Conservation (phyloP, 2,329 filamentous ascomycete species). For the Calonectria naviculata region DNA sequence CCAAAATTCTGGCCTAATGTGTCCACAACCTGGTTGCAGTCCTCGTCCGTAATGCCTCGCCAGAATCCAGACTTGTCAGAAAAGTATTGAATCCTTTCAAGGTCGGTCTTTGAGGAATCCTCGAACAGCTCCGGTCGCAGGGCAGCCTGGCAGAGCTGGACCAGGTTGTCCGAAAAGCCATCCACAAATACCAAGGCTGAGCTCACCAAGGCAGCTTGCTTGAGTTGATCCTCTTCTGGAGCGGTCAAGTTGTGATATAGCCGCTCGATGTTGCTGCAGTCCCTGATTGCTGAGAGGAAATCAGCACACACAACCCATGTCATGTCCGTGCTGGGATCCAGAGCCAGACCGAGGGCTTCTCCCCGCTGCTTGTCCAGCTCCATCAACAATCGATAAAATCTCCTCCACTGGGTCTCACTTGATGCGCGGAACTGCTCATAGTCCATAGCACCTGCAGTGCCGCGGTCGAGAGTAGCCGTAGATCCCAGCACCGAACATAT, state of each 20-base stretch:
- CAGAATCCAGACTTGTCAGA: slow-evolving; percentile 84
- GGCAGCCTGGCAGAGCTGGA: slow-evolving; percentile 74
- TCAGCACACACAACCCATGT: slow-evolving; percentile 90
- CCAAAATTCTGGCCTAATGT: slow-evolving; percentile 75
- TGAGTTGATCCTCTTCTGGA: slow-evolving; percentile 63
- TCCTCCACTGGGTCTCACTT: slow-evolving; percentile 86
- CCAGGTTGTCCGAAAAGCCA: slow-evolving; percentile 75
- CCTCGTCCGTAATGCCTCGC: slow-evolving; percentile 84
- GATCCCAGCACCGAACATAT: slow-evolving; percentile 79
- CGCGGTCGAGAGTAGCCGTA: slow-evolving; percentile 73
- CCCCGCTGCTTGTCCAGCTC: slow-evolving; percentile 89
- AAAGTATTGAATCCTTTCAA: slow-evolving; percentile 81
- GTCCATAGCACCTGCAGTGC: slow-evolving; percentile 74
- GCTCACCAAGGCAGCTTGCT: slow-evolving; percentile 72
- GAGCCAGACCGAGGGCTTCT: slow-evolving; percentile 81
- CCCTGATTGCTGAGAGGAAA: slow-evolving; percentile 80
- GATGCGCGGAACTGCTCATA: slow-evolving; percentile 80
- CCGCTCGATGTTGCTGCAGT: slow-evolving; percentile 82
- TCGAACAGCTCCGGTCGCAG: slow-evolving; percentile 80
- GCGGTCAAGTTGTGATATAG: slow-evolving; percentile 74
- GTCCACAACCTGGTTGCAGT: slow-evolving; percentile 76
- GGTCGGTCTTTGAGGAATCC: slow-evolving; percentile 75
- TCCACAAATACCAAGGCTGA: slow-evolving; percentile 78
- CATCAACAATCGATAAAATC: slow-evolving; percentile 86
- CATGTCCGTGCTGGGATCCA: slow-evolving; percentile 77